Evolutionary conservation across 78 protist genomes (phyloP).

Genomic region (Cavenderia fasciculata): DNA sequence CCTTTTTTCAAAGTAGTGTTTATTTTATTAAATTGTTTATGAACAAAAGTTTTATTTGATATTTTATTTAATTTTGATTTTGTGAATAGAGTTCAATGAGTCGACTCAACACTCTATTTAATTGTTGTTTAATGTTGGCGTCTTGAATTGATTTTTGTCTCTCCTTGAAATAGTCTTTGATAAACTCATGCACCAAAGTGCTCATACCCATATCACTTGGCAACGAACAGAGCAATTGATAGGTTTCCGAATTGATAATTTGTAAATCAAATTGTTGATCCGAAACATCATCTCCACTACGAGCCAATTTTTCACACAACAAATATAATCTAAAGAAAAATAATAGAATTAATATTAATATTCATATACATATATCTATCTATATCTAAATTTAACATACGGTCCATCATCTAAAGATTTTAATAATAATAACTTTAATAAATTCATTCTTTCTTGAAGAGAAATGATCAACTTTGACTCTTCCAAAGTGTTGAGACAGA

Average conservation of each 20-base stretch:
- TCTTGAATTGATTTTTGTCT: not conserved
- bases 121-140: not conserved
- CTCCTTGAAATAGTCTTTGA: not conserved
- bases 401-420: not conserved
- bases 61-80: no score
- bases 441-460: not conserved
- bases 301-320: not conserved
- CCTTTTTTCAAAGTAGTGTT: no score
- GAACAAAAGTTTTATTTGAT: no score
- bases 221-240: not conserved
- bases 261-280: constrained; percentile 1
- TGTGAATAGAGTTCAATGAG: not conserved
- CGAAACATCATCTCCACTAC: not conserved
- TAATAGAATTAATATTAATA: not conserved
- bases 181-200: not conserved
- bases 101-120: not conserved
- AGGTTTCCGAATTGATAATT: not conserved
- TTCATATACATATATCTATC: not conserved
- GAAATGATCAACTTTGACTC: constrained; percentile 12
- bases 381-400: not conserved
- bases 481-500: constrained; percentile 8
- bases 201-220: not conserved
- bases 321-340: not conserved
- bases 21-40: no score
- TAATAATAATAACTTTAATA: not conserved